Evolutionary conservation across 495 filamentous ascomycete species (phyloP).

Genomic region (Penicillium parvum): DNA sequence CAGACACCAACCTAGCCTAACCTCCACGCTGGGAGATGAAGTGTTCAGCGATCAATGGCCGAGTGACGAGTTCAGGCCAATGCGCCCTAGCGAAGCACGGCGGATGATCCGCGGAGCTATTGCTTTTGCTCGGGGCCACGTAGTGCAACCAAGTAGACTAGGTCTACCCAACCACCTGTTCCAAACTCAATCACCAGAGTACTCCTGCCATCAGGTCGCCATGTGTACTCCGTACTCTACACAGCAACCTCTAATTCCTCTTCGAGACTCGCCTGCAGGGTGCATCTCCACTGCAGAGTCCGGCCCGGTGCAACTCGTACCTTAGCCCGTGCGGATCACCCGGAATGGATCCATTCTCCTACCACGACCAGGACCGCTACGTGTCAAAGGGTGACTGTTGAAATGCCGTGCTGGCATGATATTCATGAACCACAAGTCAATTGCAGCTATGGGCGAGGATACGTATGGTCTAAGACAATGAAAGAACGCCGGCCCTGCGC

Average conservation of each 20-base stretch:
- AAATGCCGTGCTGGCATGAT: constrained; percentile 3
- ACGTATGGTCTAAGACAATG: constrained; percentile 5
- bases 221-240: no score
- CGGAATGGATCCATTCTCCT: constrained; percentile 6
- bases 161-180: no score
- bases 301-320: constrained; percentile 5
- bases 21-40: no score
- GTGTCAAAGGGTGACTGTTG: background rate
- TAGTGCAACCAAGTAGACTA: no score
- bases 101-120: constrained; percentile 13
- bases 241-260: background rate
- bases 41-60: constrained; percentile 5
- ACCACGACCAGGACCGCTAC: background rate
- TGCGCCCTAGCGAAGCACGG: constrained; percentile 3
- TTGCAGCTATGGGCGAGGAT: no score
- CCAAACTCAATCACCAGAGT: no score
- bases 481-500: constrained; percentile 12
- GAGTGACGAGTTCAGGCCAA: constrained; percentile 13
- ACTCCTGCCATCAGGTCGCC: no score
- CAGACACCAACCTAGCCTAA: background rate
- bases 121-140: background rate
- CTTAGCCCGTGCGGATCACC: constrained; percentile 8
- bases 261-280: constrained; percentile 8
- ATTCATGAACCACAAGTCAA: constrained; percentile 12
- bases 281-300: constrained; percentile 10